A percentile compares a stretch with the other conserved stretches of the same genome.
These are phyloP conservation scores for Malassezia nana DNA, from an alignment of 1,284 basidiomycete genomes.

Conservation along the genomic window DNA sequence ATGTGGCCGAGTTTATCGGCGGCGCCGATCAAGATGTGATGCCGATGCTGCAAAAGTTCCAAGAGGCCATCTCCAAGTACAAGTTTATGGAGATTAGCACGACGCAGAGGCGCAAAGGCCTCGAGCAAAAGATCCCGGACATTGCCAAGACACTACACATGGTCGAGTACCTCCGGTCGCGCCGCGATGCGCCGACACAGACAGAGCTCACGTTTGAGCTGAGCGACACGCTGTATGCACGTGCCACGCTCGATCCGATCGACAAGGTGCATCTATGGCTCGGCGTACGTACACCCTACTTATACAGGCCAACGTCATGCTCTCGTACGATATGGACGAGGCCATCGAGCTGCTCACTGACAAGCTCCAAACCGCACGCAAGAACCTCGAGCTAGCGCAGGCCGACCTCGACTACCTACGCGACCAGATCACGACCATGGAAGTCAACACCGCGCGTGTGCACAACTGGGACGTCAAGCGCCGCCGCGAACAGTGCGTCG, in stretches of 20 bases:
- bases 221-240: conserved; percentile 87
- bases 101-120: conserved; percentile 63
- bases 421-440: conserved; percentile 94
- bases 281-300: conserved; percentile 57
- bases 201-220: conserved; percentile 84
- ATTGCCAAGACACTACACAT: conserved; percentile 84
- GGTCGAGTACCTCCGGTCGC: conserved; percentile 62
- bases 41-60: conserved; percentile 67
- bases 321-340: conserved; percentile 77
- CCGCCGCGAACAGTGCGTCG: conserved; percentile 55
- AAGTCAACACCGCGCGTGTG: conserved; percentile 90
- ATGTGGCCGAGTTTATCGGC: conserved; percentile 78
- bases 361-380: conserved; percentile 69
- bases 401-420: conserved; percentile 87
- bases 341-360: conserved; percentile 66
- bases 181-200: conserved; percentile 54
- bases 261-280: conserved; percentile 91
- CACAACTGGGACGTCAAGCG: conserved; percentile 93
- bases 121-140: conserved; percentile 93
- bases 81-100: conserved; percentile 91
- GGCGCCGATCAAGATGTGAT: conserved; percentile 71
- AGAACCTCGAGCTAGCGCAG: conserved; percentile 60
- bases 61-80: conserved; percentile 93
- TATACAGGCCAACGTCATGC: conserved; percentile 65
- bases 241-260: conserved; percentile 74